phyloP scores from a whole-genome alignment of 805 yeast species.

The Kluyveromyces lactis region DNA sequence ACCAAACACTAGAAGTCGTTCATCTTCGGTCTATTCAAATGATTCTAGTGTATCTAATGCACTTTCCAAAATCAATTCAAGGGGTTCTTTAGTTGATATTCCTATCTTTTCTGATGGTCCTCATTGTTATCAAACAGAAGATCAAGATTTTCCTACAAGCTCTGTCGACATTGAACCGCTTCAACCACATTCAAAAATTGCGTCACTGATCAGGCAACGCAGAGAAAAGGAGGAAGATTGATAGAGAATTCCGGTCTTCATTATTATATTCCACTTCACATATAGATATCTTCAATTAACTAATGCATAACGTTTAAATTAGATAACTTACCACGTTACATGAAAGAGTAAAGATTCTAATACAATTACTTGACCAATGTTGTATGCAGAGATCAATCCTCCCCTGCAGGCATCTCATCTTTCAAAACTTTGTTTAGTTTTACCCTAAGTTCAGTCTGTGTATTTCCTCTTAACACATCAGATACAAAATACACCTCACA shows the following conservation, averaged over 20 bases:
- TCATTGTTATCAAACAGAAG: conserved; percentile 1
- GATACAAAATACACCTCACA: conserved; percentile 74
- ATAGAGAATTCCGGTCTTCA: too few species aligned
- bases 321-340: too few species aligned
- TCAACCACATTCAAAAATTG: conserved; percentile 12
- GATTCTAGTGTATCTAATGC: conserved; percentile 45
- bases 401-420: conserved; percentile 97
- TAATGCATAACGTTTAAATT: too few species aligned
- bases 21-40: conserved; percentile 19
- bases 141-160: background rate
- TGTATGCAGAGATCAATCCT: conserved; percentile 60
- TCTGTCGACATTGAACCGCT: conserved; percentile 9
- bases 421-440: conserved; percentile 63
- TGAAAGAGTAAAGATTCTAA: too few species aligned
- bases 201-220: conserved; percentile 17
- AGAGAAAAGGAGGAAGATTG: conserved; percentile 10
- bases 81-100: conserved; percentile 52
- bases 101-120: conserved; percentile 42
- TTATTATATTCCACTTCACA: too few species aligned
- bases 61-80: conserved; percentile 53
- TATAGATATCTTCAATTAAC: too few species aligned
- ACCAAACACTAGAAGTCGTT: conserved; percentile 18
- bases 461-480: conserved; percentile 79
- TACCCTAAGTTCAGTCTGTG: conserved; percentile 68
- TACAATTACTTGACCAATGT: background rate